Percentiles rank a stretch among this genome's conserved stretches.
phyloP scores from a whole-genome alignment of 192 early-diverging fungal species.

The Backusella sp. region DNA sequence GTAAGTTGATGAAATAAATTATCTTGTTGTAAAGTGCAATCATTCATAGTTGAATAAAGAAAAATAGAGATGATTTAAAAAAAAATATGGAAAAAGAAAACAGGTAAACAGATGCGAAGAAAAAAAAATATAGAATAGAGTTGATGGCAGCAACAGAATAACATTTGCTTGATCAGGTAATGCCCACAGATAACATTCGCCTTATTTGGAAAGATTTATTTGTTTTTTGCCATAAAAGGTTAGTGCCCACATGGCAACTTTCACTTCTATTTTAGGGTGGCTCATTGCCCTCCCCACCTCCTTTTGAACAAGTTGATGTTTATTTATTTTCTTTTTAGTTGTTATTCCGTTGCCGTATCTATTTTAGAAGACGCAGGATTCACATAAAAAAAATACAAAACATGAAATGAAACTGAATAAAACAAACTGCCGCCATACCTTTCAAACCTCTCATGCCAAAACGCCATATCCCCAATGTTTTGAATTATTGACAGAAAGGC shows the following conservation, averaged over 20 bases:
- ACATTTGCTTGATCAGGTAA: slow-evolving; percentile 5
- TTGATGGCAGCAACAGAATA: background rate
- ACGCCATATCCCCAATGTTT: no score
- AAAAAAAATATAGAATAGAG: background rate
- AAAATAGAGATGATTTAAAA: background rate
- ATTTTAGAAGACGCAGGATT: no score
- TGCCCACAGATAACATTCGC: background rate
- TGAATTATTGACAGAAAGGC: no score
- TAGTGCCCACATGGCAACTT: background rate
- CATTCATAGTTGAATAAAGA: background rate
- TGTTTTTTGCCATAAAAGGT: background rate
- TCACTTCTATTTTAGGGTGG: background rate
- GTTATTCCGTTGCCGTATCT: no score
- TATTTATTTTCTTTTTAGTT: background rate
- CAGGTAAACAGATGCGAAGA: background rate
- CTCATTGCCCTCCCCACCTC: background rate
- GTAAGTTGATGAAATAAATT: slow-evolving; percentile 1
- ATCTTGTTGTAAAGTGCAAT: background rate
- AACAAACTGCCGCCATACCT: no score
- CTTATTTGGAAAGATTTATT: background rate
- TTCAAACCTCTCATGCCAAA: no score
- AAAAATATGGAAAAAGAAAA: background rate
- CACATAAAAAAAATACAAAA: no score
- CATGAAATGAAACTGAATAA: no score
- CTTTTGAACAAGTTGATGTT: background rate